Evolutionary conservation across 176 grass and related monocot species (phyloP), one percentile per base, ranked within the genome.

Genomic region (Aechmea fasciata): DNA sequence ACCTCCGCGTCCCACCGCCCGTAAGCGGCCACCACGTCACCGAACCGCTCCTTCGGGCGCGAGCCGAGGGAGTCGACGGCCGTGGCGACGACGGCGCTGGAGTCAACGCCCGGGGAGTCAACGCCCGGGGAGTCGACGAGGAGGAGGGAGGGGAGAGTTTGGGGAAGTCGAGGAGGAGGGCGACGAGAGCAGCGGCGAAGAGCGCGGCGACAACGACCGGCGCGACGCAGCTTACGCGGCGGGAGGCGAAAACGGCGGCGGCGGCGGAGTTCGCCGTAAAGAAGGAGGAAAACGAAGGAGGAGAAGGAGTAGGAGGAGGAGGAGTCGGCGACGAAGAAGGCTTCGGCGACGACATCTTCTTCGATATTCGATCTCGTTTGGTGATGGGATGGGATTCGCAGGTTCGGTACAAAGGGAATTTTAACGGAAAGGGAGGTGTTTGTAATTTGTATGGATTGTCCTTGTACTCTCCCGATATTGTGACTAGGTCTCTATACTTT

Each of bases 1-100:
- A 84, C 61, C 13, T 73, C 65, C 13, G 78, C 62, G 73, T 88
- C 85, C 85, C 85, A 88, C 24, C 66, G 57, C 8, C 23, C 69
- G 67, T 63, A 84, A 25, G 73, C 81, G 6, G 11, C 33, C 15
- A 48, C 71, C 51, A 88, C 73, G 59, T 77, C 65, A 2, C 64
- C n/a, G 65, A 88, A 84, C 20, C 65, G 19, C 69, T 71, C 59
- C 50, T 49, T 85, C 20, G n/a, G 71, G 13, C 82, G 69, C 26
- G 64, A 52, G n/a, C 48, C 76, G 25, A 75, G 20, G 11, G 80
- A 50, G 63, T 72, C 76, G 3, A 71, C 64, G 59, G 61, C 71
- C 41, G 75, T 76, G 63, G 47, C 49, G 67, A 78, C 20, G 14
- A 22, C 68, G 10, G 47, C 48, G 41, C 55, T 33, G 9, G 66